These are phyloP conservation scores for Botrytis fabae DNA, from an alignment of 2,329 filamentous ascomycete genomes.

Conservation along the genomic window DNA sequence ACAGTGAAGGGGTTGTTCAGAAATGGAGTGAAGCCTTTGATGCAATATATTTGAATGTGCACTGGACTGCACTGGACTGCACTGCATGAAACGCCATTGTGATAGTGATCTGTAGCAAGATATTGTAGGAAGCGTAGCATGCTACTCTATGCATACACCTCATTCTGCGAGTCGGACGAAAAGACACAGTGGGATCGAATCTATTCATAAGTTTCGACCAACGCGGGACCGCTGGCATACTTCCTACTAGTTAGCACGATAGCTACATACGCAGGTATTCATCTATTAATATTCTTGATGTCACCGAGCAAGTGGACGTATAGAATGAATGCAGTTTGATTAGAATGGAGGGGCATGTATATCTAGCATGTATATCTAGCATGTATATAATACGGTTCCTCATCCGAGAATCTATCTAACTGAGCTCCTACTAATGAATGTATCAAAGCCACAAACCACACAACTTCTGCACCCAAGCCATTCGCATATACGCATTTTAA, in stretches of 20 bases:
- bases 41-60: conserved; percentile 3
- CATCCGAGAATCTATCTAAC: neutral
- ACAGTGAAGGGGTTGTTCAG: neutral
- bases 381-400: too few species aligned
- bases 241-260: neutral
- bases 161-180: neutral
- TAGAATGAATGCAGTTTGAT: neutral
- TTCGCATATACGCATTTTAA: neutral
- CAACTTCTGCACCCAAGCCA: neutral
- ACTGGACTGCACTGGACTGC: too few species aligned
- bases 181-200: neutral
- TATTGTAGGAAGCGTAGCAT: neutral
- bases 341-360: neutral
- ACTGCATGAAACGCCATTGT: conserved; percentile 4
- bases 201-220: neutral
- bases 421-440: neutral
- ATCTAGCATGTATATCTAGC: too few species aligned
- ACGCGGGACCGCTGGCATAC: neutral
- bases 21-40: neutral
- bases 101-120: neutral
- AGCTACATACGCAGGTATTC: too few species aligned
- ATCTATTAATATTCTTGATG: neutral
- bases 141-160: neutral
- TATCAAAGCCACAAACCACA: neutral
- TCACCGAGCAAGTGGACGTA: neutral